These are phyloP conservation scores for Samsoniella hepiali DNA, from an alignment of 2,329 filamentous ascomycete species.

Conservation along the genomic window DNA sequence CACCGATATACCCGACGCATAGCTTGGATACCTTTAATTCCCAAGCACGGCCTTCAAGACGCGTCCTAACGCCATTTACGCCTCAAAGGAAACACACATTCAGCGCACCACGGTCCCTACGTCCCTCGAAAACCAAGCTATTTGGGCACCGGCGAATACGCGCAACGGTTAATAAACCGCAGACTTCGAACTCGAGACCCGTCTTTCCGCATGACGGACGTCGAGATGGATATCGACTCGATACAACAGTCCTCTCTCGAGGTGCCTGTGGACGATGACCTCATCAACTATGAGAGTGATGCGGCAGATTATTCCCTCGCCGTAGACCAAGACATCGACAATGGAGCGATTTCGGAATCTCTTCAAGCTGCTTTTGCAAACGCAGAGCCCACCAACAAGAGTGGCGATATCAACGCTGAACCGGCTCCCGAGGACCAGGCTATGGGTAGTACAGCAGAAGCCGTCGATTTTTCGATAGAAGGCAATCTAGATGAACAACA, in stretches of 20 bases:
- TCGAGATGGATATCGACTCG: conserved; percentile 34
- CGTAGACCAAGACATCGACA: conserved; percentile 18
- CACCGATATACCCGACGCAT: background rate
- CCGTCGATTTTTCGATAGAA: background rate
- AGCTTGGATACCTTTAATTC: background rate
- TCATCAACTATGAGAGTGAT: conserved; percentile 39
- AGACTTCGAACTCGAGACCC: background rate
- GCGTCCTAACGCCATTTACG: background rate
- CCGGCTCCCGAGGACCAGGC: background rate
- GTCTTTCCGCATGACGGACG: conserved; percentile 25
- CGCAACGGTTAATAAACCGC: too few relatives aligned
- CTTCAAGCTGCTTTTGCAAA: conserved; percentile 11
- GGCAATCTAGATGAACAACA: background rate
- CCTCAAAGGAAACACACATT: background rate
- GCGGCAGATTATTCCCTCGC: conserved; percentile 22
- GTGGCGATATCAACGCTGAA: background rate
- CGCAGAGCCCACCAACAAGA: background rate
- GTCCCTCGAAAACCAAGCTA: background rate
- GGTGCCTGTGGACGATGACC: conserved; percentile 31
- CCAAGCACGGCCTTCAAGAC: background rate
- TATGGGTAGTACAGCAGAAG: background rate
- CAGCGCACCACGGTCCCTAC: too few relatives aligned
- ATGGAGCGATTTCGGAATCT: conserved; percentile 21
- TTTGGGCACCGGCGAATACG: background rate
- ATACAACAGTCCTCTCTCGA: conserved; percentile 26